Base-by-base conservation (phyloP, 1,284 basidiomycete species). In the Grifola frondosa region DNA sequence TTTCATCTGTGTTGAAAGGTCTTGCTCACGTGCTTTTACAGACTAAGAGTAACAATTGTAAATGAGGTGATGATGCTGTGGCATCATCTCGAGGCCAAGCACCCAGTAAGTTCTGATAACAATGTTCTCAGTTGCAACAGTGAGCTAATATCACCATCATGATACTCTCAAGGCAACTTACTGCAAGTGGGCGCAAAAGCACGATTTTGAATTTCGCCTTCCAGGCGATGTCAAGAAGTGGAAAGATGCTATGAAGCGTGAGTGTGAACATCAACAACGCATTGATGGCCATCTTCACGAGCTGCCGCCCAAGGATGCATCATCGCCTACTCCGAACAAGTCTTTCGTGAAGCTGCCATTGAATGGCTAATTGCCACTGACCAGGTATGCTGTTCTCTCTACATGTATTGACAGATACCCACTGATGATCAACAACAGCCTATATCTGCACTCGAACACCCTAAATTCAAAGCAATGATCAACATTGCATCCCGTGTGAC, bases 281-380 rank as follows among this genome's bases (percentile, higher is more conserved):
- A 25, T 38, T 21, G 17, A 38, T 9, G 12, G 8, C 2, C 37
- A 38, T 29, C 37, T 38, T 6, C 13, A 38, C 4, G 37, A 38
- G 3, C 5, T 24, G 3, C 22, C 35, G 4, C 16, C 21, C 4
- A 23, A 22, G 17, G 39, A 49, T 25, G 12, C 1, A 20, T 53
- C 6, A 29, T 63, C 13, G 53, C 53, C 1, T 70, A 71, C 44
- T 52, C 59, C 0, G 50, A 69, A 38, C 37, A 50, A 3, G 15
- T 52, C 3, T 69, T 70, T 38, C 36, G 36, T 4, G 37, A 48
- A 10, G 61, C 59, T 6, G 63, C 61, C 0, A 48, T 67, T 40
- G 56, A 69, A 32, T 72, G 70, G 70, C 52, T 72, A 3, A 54
- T 69, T 37, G 54, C 48, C 8, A 69, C 61, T 1, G 58, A 67